phyloP scores from a whole-genome alignment of 1,284 basidiomycete species.

The Tilletia setariae region DNA sequence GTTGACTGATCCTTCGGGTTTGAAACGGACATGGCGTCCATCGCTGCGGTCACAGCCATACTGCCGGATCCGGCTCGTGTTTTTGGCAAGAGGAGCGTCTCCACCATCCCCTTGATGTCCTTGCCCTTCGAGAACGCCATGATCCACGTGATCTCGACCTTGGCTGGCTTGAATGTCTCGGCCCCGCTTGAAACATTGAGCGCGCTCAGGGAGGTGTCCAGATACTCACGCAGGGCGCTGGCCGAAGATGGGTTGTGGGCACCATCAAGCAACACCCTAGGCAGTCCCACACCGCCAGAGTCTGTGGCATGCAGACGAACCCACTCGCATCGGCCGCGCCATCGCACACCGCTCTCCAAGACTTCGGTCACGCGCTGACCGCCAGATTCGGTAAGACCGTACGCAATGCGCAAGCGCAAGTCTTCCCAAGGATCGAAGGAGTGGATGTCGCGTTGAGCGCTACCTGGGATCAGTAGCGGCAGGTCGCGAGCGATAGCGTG shows the following conservation, averaged over 20 bases:
- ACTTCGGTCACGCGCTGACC: conserved; percentile 23
- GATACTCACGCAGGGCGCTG: conserved; percentile 67
- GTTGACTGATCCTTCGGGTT: background rate
- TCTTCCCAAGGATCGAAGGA: conserved; percentile 26
- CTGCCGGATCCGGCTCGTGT: background rate
- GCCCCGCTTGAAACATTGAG: background rate
- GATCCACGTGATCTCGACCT: conserved; percentile 38
- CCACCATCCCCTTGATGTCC: conserved; percentile 38
- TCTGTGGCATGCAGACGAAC: conserved; percentile 56
- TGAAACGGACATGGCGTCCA: too few relatives aligned
- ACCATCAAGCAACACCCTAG: conserved; percentile 74
- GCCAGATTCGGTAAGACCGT: conserved; percentile 32
- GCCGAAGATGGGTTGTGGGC: conserved; percentile 91
- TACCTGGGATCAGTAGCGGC: conserved; percentile 15
- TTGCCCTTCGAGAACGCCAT: conserved; percentile 48
- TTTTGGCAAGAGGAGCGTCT: conserved; percentile 24
- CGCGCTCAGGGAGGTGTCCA: conserved; percentile 56
- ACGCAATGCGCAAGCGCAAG: conserved; percentile 41
- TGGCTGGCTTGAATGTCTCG: background rate
- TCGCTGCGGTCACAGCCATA: background rate
- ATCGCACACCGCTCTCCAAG: conserved; percentile 55
- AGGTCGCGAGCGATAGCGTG: conserved; percentile 47
- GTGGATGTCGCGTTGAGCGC: conserved; percentile 26
- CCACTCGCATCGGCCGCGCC: conserved; percentile 83
- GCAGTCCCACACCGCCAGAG: background rate